Evolutionary conservation across 2,329 filamentous ascomycete species (phyloP).

Genomic region (Trichoderma oligosporum): DNA sequence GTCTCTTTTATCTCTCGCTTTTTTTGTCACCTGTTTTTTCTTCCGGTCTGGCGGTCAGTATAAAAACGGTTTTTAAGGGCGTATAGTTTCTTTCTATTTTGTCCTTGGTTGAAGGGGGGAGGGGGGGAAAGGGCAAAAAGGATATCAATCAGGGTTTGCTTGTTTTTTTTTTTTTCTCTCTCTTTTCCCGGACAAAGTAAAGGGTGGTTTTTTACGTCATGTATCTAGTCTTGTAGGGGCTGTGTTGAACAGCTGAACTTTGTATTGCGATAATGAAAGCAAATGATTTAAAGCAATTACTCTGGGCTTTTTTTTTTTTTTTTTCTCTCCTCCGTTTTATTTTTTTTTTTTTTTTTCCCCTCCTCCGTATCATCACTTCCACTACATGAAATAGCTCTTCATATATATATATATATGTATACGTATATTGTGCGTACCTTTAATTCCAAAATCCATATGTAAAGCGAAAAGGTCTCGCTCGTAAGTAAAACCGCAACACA

Average conservation of each 20-base stretch:
- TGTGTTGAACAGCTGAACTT: constrained; percentile 11
- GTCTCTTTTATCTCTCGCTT: not conserved
- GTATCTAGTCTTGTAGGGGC: constrained; percentile 8
- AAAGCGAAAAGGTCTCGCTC: no score
- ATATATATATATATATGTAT: no score
- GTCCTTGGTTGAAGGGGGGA: not conserved
- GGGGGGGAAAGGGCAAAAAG: not conserved
- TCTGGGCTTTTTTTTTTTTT: not conserved
- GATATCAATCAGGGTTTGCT: not conserved
- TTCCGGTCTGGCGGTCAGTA: constrained; percentile 13
- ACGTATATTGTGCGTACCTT: no score
- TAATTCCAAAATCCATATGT: no score
- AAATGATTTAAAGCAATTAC: constrained; percentile 15
- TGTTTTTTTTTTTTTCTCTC: not conserved
- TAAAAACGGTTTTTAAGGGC: constrained; percentile 15
- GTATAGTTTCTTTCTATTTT: not conserved
- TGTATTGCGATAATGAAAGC: constrained; percentile 19
- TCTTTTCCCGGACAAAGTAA: not conserved
- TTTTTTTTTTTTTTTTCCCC: no score
- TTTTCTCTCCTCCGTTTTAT: not conserved
- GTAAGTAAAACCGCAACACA: not conserved
- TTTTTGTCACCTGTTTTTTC: constrained; percentile 2
- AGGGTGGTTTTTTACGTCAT: constrained; percentile 11
- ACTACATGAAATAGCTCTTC: no score
- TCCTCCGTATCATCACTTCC: no score